Conservation (phyloP, 306 rosid species). For the Delonix regia region DNA sequence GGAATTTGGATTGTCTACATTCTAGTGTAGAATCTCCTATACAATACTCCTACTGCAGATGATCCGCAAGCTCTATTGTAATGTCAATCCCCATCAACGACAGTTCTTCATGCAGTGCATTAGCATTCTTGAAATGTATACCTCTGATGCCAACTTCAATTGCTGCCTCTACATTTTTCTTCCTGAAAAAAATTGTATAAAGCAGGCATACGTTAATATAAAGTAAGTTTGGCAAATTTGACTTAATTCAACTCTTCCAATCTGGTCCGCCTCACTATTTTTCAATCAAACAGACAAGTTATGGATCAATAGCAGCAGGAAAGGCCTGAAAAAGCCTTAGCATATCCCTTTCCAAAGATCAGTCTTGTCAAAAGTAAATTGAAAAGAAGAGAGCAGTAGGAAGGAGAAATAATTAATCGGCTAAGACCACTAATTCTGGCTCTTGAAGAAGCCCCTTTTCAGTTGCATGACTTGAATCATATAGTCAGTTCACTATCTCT, state of each 20-base stretch:
- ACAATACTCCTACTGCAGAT: too few relatives aligned
- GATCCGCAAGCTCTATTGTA: too few relatives aligned
- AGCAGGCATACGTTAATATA: conserved; percentile 2
- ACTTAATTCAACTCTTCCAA: conserved; percentile 6
- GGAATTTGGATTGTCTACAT: too few relatives aligned
- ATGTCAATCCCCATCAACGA: conserved; percentile 59
- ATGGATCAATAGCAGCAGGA: conserved; percentile 7
- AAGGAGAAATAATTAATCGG: neutral
- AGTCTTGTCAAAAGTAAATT: neutral
- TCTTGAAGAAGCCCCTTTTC: neutral
- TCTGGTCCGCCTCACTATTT: neutral
- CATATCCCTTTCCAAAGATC: neutral
- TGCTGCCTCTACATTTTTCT: conserved; percentile 79
- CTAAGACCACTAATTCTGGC: neutral
- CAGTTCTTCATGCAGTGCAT: conserved; percentile 60
- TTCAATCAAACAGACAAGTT: conserved; percentile 25
- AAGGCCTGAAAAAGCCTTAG: neutral
- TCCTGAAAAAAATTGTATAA: conserved; percentile 45
- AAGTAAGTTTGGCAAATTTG: neutral
- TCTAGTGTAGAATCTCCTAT: too few relatives aligned
- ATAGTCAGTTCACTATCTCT: neutral
- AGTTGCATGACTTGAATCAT: neutral
- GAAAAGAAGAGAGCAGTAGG: neutral
- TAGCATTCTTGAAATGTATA: conserved; percentile 67
- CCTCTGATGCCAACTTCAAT: conserved; percentile 72